Percentiles rank a stretch among this genome's conserved stretches.
phyloP scores from a whole-genome alignment of 257 asterid species.

The Agastache rugosa region DNA sequence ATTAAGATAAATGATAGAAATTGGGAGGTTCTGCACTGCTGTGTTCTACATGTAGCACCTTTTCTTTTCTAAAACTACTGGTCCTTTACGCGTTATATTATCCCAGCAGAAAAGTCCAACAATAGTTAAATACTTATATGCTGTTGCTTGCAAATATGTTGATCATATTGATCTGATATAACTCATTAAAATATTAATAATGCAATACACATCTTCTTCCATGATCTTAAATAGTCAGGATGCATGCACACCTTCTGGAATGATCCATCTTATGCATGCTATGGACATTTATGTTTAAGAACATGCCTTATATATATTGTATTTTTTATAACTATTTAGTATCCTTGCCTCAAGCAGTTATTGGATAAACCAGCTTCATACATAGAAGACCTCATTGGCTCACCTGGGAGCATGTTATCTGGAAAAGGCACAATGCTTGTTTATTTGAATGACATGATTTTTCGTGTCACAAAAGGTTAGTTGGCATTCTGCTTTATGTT shows the following conservation, averaged over 20 bases:
- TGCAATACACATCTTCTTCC: slow-evolving; percentile 3
- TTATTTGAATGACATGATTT: slow-evolving; percentile 51
- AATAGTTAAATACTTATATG: slow-evolving; percentile 2
- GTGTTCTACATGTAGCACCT: not conserved
- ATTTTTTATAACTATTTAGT: slow-evolving; percentile 16
- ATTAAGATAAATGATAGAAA: slow-evolving; percentile 22
- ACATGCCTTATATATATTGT: slow-evolving; percentile 11
- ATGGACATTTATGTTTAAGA: slow-evolving; percentile 21
- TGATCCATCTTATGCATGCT: not conserved
- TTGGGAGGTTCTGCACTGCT: not conserved
- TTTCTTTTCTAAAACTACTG: not conserved
- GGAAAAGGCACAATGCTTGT: slow-evolving; percentile 61
- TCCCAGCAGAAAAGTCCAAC: not conserved
- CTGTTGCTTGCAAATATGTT: not conserved
- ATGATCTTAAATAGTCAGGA: slow-evolving; percentile 4
- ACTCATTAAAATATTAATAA: slow-evolving; percentile 2
- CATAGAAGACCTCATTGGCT: slow-evolving; percentile 56
- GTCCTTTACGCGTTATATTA: not conserved
- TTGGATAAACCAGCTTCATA: slow-evolving; percentile 63
- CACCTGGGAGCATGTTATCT: slow-evolving; percentile 52
- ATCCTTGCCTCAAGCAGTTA: slow-evolving; percentile 59
- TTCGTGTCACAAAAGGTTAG: slow-evolving; percentile 55
- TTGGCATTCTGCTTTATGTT: slow-evolving; percentile 26
- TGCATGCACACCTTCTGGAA: not conserved
- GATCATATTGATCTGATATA: slow-evolving; percentile 8